These are phyloP conservation scores for Helianthus annuus DNA, from an alignment of 129 eudicot species.

Conservation along the genomic window DNA sequence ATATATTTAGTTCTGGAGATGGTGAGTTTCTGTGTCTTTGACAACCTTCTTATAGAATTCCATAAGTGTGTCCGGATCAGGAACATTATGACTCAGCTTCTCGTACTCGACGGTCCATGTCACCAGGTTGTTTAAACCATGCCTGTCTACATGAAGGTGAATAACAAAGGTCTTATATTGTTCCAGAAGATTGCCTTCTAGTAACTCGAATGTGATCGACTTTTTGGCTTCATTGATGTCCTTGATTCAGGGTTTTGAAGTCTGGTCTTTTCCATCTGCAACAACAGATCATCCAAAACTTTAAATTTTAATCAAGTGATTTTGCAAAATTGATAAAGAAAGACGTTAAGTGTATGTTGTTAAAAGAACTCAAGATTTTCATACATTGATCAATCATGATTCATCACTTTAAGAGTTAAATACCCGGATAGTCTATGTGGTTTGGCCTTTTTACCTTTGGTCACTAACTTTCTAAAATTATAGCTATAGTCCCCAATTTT, in stretches of 20 bases:
- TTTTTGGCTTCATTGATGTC: conserved; percentile 28
- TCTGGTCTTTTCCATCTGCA: conserved; percentile 31
- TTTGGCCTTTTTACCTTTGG: too few species aligned
- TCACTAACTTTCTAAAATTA: too few species aligned
- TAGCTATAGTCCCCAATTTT: too few species aligned
- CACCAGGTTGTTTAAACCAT: conserved; percentile 23
- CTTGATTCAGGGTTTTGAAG: conserved; percentile 14
- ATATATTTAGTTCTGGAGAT: conserved; percentile 16
- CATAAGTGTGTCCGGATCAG: conserved; percentile 31
- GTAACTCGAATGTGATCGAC: conserved; percentile 22
- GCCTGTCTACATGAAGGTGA: conserved; percentile 24
- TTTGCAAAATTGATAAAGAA: neutral
- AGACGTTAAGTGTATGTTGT: neutral
- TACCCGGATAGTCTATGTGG: too few species aligned
- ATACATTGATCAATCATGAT: too few species aligned
- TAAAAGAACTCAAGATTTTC: neutral
- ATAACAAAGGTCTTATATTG: conserved; percentile 24
- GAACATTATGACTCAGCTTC: conserved; percentile 27
- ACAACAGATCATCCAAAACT: neutral
- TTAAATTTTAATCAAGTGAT: neutral
- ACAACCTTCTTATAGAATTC: conserved; percentile 25
- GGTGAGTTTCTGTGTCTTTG: conserved; percentile 31
- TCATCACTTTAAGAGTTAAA: too few species aligned
- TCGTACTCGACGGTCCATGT: conserved; percentile 38
- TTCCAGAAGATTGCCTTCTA: conserved; percentile 32